These are phyloP conservation scores for Pseudoscleropodium purum DNA, from an alignment of 225 moss, liverwort and hornwort genomes.

Conservation along the genomic window DNA sequence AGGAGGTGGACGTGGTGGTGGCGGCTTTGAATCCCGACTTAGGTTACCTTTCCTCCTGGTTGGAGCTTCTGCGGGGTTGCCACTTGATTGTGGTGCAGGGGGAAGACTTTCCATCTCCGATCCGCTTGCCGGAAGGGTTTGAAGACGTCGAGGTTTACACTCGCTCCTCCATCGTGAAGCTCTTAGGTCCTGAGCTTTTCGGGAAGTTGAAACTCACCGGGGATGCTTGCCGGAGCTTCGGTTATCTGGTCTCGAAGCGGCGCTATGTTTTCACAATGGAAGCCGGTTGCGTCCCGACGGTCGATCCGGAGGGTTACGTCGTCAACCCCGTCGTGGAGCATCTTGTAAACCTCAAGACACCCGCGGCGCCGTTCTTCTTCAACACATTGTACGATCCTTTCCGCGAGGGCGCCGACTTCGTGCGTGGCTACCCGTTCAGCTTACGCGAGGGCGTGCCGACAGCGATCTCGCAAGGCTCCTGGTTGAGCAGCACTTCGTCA, in stretches of 20 bases:
- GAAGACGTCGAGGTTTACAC: conserved; percentile 21
- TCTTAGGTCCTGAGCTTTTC: conserved; percentile 22
- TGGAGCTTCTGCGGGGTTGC: conserved; percentile 13
- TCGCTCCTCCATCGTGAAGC: background rate
- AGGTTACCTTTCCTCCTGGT: conserved; percentile 16
- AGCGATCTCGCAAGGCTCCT: conserved; percentile 77
- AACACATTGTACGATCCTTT: conserved; percentile 92
- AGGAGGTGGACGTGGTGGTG: conserved; percentile 45
- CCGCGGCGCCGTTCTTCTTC: conserved; percentile 82
- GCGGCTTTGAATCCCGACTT: conserved; percentile 31
- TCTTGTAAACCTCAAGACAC: conserved; percentile 59
- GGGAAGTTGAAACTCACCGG: conserved; percentile 11
- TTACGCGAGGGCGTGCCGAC: conserved; percentile 84
- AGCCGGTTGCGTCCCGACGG: conserved; percentile 27
- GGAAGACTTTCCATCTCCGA: background rate
- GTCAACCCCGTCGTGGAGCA: conserved; percentile 82
- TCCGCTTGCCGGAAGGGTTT: conserved; percentile 28
- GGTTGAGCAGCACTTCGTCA: conserved; percentile 30
- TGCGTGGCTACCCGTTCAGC: conserved; percentile 96
- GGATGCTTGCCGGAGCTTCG: conserved; percentile 19
- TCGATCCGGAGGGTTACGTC: conserved; percentile 49
- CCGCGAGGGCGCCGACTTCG: conserved; percentile 79
- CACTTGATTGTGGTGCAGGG: conserved; percentile 46
- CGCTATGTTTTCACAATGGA: conserved; percentile 47
- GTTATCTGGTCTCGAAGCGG: conserved; percentile 29